Conservation (phyloP, 805 yeast species). For the Yarrowia divulgata region DNA sequence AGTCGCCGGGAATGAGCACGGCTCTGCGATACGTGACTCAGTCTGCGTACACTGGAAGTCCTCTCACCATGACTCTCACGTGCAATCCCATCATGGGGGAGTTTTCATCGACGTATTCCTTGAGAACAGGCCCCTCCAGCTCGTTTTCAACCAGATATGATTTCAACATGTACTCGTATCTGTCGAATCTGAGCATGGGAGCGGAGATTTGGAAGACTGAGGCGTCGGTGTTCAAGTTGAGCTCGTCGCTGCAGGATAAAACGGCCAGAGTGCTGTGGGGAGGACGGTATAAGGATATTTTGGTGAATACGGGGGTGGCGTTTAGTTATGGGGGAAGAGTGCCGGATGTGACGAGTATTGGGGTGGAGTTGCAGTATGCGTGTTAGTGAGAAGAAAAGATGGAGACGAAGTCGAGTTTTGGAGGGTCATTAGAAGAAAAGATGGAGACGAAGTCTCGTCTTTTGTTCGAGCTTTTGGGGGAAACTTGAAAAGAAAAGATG, state of each 20-base stretch:
- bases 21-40: slow-evolving; percentile 85
- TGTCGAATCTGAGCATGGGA: slow-evolving; percentile 85
- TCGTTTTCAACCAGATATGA: slow-evolving; percentile 86
- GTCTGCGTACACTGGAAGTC: slow-evolving; percentile 85
- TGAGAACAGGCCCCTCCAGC: slow-evolving; percentile 71
- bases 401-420: too few relatives aligned
- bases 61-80: slow-evolving; percentile 84
- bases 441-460: neutral
- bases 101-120: slow-evolving; percentile 84
- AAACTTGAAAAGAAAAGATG: too few relatives aligned
- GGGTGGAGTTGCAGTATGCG: slow-evolving; percentile 68
- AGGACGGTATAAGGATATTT: slow-evolving; percentile 80
- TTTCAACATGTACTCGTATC: slow-evolving; percentile 89
- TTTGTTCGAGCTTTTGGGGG: too few relatives aligned
- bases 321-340: slow-evolving; percentile 55
- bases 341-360: slow-evolving; percentile 62
- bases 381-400: slow-evolving; percentile 47
- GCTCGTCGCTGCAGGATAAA: slow-evolving; percentile 71
- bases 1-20: slow-evolving; percentile 89
- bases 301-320: slow-evolving; percentile 76
- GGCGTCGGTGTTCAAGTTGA: slow-evolving; percentile 61
- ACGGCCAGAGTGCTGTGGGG: slow-evolving; percentile 80
- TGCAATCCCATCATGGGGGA: slow-evolving; percentile 91
- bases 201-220: slow-evolving; percentile 75
- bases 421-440: too few relatives aligned